phyloP scores from a whole-genome alignment of 148 eudicot genomes.

The Arbutus unedo region DNA sequence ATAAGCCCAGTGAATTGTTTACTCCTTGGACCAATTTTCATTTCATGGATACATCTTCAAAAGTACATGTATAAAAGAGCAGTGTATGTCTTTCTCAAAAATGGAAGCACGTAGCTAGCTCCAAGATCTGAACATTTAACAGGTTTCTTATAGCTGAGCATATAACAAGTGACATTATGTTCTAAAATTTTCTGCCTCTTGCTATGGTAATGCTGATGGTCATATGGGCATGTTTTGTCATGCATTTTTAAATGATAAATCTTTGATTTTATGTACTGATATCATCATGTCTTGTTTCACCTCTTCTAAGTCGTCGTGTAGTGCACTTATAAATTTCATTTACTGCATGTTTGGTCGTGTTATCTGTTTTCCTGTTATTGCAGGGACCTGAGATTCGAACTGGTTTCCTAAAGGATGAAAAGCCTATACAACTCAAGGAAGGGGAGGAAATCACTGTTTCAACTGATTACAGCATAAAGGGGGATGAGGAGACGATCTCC shows the following conservation, averaged over 20 bases:
- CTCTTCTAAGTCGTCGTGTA: neutral
- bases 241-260: constrained; percentile 1
- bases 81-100: neutral
- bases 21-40: neutral
- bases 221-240: neutral
- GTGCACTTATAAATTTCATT: neutral
- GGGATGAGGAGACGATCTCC: constrained; percentile 45
- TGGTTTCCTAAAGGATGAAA: constrained; percentile 59
- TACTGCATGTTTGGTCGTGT: neutral
- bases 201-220: neutral
- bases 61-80: neutral
- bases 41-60: neutral
- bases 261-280: neutral
- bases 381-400: constrained; percentile 85
- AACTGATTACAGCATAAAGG: constrained; percentile 56
- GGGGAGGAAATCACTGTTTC: constrained; percentile 57
- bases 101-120: neutral
- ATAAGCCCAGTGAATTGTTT: neutral
- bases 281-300: neutral
- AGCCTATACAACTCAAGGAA: constrained; percentile 56
- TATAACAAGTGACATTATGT: neutral
- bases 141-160: neutral
- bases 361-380: constrained; percentile 6
- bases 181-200: neutral
- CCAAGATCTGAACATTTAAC: neutral